phyloP scores from a whole-genome alignment of 257 asterid genomes.

The Scutellaria galericulata region DNA sequence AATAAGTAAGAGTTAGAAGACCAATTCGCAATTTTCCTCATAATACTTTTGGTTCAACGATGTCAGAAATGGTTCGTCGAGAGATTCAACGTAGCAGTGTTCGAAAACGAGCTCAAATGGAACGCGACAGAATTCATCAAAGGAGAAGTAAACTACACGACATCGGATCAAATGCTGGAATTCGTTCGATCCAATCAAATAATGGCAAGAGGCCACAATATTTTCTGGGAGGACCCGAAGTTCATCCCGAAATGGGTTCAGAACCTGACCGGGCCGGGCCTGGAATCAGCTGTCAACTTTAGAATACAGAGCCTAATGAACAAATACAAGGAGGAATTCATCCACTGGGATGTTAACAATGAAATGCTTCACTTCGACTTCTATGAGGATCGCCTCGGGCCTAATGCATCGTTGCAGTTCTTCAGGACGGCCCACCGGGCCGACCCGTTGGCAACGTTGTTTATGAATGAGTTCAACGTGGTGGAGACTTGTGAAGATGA shows the following conservation, averaged over 20 bases:
- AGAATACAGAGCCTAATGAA: constrained; percentile 49
- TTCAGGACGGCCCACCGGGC: constrained; percentile 40
- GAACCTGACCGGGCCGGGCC: constrained; percentile 34
- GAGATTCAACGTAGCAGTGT: constrained; percentile 60
- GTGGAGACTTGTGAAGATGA: constrained; percentile 54
- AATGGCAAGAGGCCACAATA: constrained; percentile 60
- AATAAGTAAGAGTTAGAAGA: too few relatives aligned
- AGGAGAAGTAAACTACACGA: constrained; percentile 54
- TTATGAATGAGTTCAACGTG: constrained; percentile 69
- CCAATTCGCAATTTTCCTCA: too few relatives aligned
- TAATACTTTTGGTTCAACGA: too few relatives aligned
- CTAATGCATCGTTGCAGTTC: constrained; percentile 44
- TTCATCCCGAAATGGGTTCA: constrained; percentile 54
- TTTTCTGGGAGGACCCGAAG: constrained; percentile 60
- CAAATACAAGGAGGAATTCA: constrained; percentile 51
- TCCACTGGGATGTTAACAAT: constrained; percentile 78
- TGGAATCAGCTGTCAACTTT: constrained; percentile 39
- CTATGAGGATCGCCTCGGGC: constrained; percentile 51
- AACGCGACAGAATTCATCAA: constrained; percentile 43
- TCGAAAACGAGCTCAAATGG: constrained; percentile 75
- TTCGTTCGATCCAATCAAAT: constrained; percentile 45
- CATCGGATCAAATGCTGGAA: constrained; percentile 52
- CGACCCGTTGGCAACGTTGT: constrained; percentile 51
- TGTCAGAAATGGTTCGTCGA: constrained; percentile 59
- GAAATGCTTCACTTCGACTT: constrained; percentile 63